Evolutionary conservation across 140 eudicot genomes (phyloP).

Genomic region (Bidens hawaiensis): DNA sequence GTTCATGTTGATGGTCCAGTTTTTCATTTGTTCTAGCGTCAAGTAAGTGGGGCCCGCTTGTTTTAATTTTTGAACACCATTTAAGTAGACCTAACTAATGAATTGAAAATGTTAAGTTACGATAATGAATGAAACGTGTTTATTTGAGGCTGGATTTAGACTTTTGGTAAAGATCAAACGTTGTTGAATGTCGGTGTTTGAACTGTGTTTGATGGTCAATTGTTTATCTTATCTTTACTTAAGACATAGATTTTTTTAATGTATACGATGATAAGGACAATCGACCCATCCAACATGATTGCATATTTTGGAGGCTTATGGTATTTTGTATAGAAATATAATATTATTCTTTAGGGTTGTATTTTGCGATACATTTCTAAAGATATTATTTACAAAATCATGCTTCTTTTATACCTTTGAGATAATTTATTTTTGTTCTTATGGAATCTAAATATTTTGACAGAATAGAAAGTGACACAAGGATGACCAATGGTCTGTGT

Average conservation of each 20-base stretch:
- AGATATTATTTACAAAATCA: too few species aligned
- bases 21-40: neutral
- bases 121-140: neutral
- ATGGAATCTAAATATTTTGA: neutral
- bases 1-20: conserved; percentile 4
- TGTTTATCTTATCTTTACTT: neutral
- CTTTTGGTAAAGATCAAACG: neutral
- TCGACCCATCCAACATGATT: neutral
- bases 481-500: conserved; percentile 15
- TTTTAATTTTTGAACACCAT: neutral
- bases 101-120: neutral
- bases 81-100: neutral
- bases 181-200: neutral
- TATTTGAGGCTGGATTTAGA: neutral
- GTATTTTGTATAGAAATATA: neutral
- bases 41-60: neutral
- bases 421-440: too few species aligned
- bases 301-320: conserved; percentile 4
- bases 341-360: neutral
- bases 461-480: too few species aligned
- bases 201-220: neutral
- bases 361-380: neutral
- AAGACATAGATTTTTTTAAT: too few species aligned
- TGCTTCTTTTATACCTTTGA: too few species aligned
- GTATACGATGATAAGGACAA: neutral